Base-by-base conservation (phyloP, 495 filamentous ascomycete species). In the Podospora fimiseda region DNA sequence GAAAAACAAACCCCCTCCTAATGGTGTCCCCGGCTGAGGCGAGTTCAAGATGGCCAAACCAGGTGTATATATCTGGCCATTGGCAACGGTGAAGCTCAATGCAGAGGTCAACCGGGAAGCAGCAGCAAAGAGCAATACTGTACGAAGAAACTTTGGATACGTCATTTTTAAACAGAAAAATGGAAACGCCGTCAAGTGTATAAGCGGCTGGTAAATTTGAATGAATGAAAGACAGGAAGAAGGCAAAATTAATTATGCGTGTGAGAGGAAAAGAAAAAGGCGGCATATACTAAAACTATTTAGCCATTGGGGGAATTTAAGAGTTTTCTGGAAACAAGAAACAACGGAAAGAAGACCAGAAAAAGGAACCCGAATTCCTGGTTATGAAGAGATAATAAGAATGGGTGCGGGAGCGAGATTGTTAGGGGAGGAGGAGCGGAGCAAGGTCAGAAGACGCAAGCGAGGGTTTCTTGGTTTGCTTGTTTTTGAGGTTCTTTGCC, bases 1-100 rank as follows among this genome's bases (percentile, higher is more conserved):
- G 38, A 39, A 50, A 36, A 23, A 72, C 75, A 56, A 61, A 80
- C 82, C 77, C 67, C 82, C 84, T 43, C 84, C 84, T 36, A 84
- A 62, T 5, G 84, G 82, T 5, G 83, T 86, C 46, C 79, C 76
- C 27, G 84, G 84, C 59, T 87, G 83, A 11, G 83, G 84, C 42
- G 80, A 71, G 65, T 84, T 76, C 16, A 86, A 60, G 50, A 86
- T 76, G 9, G 75, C 82, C 54, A 85, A 70, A 3, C 83, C 82
- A 9, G 83, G 83, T 2, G 82, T 86, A 54, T 72, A 84, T 51
- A 85, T 75, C 58, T 85, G 81, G 23, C 82, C 81, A 43, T 75
- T 76, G 8, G 81, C 67, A 27, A 80, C 70, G 14, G 73, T 76
- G 51, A 83, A 79, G 60, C 74, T 61, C 22, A 63, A 55, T 2